phyloP scores from a whole-genome alignment of 352 stramenopile species.

The Phytophthora melonis region DNA sequence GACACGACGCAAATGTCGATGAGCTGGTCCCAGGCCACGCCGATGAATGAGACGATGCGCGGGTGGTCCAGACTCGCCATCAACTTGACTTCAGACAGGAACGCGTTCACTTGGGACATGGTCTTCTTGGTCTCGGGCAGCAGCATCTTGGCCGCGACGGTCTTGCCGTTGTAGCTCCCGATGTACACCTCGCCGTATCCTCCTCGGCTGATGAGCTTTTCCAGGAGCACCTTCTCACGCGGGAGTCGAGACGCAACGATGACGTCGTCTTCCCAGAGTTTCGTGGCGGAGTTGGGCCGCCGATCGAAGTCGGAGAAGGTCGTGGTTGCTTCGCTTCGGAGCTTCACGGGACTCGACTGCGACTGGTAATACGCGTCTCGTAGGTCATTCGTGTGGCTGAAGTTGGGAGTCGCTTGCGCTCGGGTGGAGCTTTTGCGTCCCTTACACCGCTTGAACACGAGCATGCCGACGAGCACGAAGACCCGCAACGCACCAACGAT shows the following conservation, averaged over 20 bases:
- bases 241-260: conserved; percentile 37
- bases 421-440: not conserved
- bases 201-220: conserved; percentile 41
- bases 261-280: conserved; percentile 50
- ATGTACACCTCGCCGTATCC: conserved; percentile 44
- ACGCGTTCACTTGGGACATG: conserved; percentile 43
- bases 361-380: conserved; percentile 30
- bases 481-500: conserved; percentile 29
- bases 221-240: conserved; percentile 33
- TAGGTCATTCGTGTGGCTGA: conserved; percentile 11
- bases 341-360: conserved; percentile 30
- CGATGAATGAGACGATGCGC: conserved; percentile 53
- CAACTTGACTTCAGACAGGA: conserved; percentile 43
- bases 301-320: conserved; percentile 26
- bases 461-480: conserved; percentile 19
- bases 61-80: conserved; percentile 48
- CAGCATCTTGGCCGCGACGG: conserved; percentile 40
- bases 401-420: not conserved
- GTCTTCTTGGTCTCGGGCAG: conserved; percentile 39
- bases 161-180: conserved; percentile 34
- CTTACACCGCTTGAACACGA: conserved; percentile 20
- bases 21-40: conserved; percentile 53
- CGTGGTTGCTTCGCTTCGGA: conserved; percentile 10
- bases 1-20: conserved; percentile 51
- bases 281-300: conserved; percentile 1